These are phyloP conservation scores for Arachis stenosperma DNA, from an alignment of 306 rosid genomes.

Conservation along the genomic window DNA sequence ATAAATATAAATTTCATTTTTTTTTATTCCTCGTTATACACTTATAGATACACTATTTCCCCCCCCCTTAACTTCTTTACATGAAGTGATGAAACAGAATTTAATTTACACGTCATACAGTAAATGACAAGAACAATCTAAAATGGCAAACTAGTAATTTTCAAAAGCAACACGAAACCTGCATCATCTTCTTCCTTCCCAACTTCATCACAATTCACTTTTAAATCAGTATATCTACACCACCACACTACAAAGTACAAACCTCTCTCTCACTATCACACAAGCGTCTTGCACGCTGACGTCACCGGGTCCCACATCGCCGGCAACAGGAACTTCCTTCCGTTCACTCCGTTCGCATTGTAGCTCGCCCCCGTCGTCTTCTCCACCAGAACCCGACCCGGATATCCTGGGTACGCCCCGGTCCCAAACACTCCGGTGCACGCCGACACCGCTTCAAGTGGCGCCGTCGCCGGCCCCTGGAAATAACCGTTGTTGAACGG, in stretches of 20 bases:
- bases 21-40: conserved; percentile 9
- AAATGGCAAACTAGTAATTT: background rate
- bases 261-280: conserved; percentile 35
- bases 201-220: background rate
- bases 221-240: background rate
- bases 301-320: conserved; percentile 88
- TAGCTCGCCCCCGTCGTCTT: conserved; percentile 68
- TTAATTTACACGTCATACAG: conserved; percentile 52
- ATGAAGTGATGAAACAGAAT: conserved; percentile 5
- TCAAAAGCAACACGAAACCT: background rate
- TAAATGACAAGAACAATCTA: conserved; percentile 47
- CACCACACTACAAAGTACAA: background rate
- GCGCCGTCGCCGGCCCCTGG: conserved; percentile 71
- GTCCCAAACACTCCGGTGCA: conserved; percentile 74
- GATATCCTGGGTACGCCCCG: conserved; percentile 77
- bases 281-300: conserved; percentile 61
- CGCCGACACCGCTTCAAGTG: conserved; percentile 82
- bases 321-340: conserved; percentile 67
- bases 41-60: background rate
- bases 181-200: background rate
- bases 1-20: background rate
- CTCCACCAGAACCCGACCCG: conserved; percentile 62
- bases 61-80: background rate
- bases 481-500: conserved; percentile 78
- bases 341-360: conserved; percentile 62